Base-by-base conservation (phyloP, 345 rosid species). In the Melastoma malabathricum region DNA sequence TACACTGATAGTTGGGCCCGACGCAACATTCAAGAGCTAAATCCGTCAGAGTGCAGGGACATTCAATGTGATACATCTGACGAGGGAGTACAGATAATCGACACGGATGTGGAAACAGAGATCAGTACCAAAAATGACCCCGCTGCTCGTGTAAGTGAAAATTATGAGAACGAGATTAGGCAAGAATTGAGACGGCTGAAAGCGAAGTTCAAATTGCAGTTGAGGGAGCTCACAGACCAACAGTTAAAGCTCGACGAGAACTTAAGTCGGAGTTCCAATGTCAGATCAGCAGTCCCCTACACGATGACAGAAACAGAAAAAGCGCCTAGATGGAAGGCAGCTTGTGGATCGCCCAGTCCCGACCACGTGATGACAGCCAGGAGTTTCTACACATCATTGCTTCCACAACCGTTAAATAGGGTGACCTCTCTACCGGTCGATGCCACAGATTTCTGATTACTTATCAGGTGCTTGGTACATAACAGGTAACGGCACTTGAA, bases 391-490 rank as follows among this genome's bases (percentile, higher is more conserved):
- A 20, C 55, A 1, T 46, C 58, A 22, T 64, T 83, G 59, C 75
- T 73, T 62, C 84, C 80, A 9, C 72, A 70, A 20, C 70, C 78
- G 23, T 84, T 90, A 50, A 75, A 74, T 44, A 63, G 94, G 52
- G 78, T 96, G 15, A 75, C 86, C 47, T 86, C 98, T 22, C 96
- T 92, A 51, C 95, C 96, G 0, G 95, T 86, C 3, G 96, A 86
- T 59, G 82, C 94, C 5, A 73, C 82, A 44, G 89, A 86, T 64
- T 70, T 86, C 18, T 89, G 62, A 68, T 31, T 13, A 48, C 25
- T 41, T 13, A 49, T n/a, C 48, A 22, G 51, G 22, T 27, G 3
- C 20, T 15, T 4, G 4, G 25, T 22, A 22, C 2, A 4, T 4
- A 22, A 22, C 25, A 22, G 25, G 25, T 4, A 22, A 22, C 25